Evolutionary conservation across 2,329 filamentous ascomycete genomes (phyloP), one percentile per base, ranked within the genome.

Genomic region (Stachybotrys echinatus): DNA sequence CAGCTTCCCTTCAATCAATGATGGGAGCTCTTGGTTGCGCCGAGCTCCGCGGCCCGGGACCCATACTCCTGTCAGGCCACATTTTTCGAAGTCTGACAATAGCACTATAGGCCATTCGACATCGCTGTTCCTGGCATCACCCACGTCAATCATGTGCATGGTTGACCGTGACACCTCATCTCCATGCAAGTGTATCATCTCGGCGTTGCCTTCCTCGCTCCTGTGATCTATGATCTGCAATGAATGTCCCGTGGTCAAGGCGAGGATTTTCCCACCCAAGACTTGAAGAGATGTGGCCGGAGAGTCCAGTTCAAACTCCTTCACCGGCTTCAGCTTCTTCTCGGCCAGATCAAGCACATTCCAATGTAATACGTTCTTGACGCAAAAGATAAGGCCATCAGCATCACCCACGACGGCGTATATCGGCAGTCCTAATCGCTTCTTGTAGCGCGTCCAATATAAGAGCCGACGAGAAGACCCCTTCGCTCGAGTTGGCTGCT

Each of bases 1-100:
- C n/a, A 87, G 67, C 37, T 75, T 66, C 1, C 77, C 81, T 52
- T 81, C 75, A 49, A 87, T 82, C 2, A 85, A 58, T 2, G 74
- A 56, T 42, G 70, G 62, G 42, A 77, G 70, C 23, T 74, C 70
- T 34, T 61, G 64, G 19, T 70, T 70, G 1, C 63, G 64, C 14
- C 67, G 63, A 40, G 65, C 63, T 12, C 67, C 63, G 40, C 65
- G 63, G 60, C 70, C 71, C 0, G 78, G 74, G 17, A 75, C 61
- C 76, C 77, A 81, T 5, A 81, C 58, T 1, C 78, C 80, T 3
- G 68, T 65, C 12, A 83, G 63, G 1, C 68, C 66, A 18, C 38
- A 40, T 31, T 73, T 72, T 46, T 69, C 67, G n/a, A 68, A 62
- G 46, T 80, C 76, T 1, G 75, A 73, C 5, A 81, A 52, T 21